Evolutionary conservation across 2,329 filamentous ascomycete species (phyloP).

Genomic region (Diaporthe eres): DNA sequence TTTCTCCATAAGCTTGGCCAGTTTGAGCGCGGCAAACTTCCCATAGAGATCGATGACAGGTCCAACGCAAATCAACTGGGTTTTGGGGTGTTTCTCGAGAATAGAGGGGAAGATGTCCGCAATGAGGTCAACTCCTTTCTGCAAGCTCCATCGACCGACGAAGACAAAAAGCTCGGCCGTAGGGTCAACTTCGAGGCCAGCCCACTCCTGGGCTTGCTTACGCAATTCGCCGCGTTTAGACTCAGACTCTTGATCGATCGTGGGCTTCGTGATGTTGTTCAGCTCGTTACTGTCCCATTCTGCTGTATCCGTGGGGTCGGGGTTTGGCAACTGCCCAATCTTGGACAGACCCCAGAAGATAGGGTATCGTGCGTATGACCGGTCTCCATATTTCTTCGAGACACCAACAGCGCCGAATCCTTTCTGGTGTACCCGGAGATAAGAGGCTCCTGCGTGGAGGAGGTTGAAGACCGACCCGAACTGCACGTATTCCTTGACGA

Average conservation of each 20-base stretch:
- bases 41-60: conserved; percentile 78
- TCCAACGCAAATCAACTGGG: conserved; percentile 74
- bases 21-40: conserved; percentile 76
- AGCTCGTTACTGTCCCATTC: conserved; percentile 68
- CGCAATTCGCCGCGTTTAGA: conserved; percentile 66
- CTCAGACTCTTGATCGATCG: conserved; percentile 70
- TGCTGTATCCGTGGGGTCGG: conserved; percentile 74
- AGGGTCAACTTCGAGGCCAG: conserved; percentile 71
- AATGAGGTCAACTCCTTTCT: conserved; percentile 78
- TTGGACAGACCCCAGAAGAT: conserved; percentile 78
- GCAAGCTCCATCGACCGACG: conserved; percentile 78
- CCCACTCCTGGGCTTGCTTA: conserved; percentile 77
- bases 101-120: conserved; percentile 76
- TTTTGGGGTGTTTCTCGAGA: conserved; percentile 70
- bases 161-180: conserved; percentile 77
- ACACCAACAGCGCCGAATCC: conserved; percentile 78
- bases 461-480: conserved; percentile 79
- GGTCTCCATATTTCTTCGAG: conserved; percentile 77
- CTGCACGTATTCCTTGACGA: conserved; percentile 73
- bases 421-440: conserved; percentile 75
- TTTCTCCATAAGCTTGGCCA: conserved; percentile 74
- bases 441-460: conserved; percentile 74
- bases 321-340: conserved; percentile 74
- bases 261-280: conserved; percentile 60
- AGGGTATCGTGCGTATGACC: conserved; percentile 75